These are phyloP conservation scores for Neofusicoccum kwambonambiense DNA, from an alignment of 2,329 filamentous ascomycete genomes.

Conservation along the genomic window DNA sequence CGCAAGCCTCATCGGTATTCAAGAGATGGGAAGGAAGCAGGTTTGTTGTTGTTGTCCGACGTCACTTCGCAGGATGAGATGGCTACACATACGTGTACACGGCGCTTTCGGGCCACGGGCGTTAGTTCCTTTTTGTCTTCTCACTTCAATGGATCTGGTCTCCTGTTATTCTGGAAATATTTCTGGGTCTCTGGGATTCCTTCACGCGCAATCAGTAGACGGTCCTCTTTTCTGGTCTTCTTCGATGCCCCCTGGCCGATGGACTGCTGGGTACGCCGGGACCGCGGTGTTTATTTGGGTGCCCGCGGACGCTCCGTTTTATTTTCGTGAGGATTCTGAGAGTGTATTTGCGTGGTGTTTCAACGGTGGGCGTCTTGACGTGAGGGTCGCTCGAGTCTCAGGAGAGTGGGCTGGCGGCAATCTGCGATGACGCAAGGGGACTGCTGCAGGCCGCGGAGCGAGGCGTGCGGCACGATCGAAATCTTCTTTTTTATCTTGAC, in stretches of 20 bases:
- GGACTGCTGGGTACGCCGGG: background rate
- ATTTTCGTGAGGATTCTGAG: slow-evolving; percentile 5
- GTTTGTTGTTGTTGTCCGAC: background rate
- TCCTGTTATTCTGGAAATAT: background rate
- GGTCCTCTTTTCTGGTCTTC: background rate
- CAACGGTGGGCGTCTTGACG: slow-evolving; percentile 3
- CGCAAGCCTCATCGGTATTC: background rate
- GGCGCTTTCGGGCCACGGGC: slow-evolving; percentile 3
- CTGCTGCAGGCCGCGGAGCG: background rate
- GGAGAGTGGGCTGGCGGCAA: background rate
- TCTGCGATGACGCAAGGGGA: slow-evolving; percentile 10
- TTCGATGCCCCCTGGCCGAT: background rate
- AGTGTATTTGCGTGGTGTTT: slow-evolving; percentile 6
- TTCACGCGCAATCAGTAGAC: background rate
- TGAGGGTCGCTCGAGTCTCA: slow-evolving; percentile 16
- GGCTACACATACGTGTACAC: background rate
- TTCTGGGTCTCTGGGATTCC: background rate
- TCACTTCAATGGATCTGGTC: background rate
- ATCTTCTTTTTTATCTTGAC: background rate
- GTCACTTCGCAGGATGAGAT: background rate
- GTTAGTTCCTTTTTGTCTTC: background rate
- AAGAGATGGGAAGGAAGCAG: background rate
- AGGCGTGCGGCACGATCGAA: slow-evolving; percentile 1
- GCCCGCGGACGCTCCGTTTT: slow-evolving; percentile 4
- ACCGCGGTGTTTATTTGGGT: background rate